Evolutionary conservation across 106 monocot genomes (phyloP).

Genomic region (Dioscorea zingiberensis): DNA sequence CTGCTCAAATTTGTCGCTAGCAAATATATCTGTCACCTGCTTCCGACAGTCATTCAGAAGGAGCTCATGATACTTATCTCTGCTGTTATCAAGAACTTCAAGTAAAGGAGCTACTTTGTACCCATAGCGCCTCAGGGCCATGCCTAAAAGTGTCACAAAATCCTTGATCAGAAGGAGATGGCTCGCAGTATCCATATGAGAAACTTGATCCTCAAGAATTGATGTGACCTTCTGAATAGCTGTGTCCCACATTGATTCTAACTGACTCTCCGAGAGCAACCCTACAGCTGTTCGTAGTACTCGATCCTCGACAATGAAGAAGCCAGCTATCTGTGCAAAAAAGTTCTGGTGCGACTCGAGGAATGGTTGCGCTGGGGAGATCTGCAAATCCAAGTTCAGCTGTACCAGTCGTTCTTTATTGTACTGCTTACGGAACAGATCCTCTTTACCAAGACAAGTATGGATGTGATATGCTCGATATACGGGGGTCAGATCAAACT

Average conservation of each 20-base stretch:
- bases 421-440: constrained; percentile 11
- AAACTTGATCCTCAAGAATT: constrained; percentile 13
- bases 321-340: constrained; percentile 16
- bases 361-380: constrained; percentile 7
- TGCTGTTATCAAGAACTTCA: constrained; percentile 14
- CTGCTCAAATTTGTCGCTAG: constrained; percentile 9
- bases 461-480: constrained; percentile 19
- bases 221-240: constrained; percentile 10
- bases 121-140: constrained; percentile 3
- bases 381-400: constrained; percentile 14
- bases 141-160: constrained; percentile 3
- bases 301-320: constrained; percentile 17
- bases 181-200: constrained; percentile 11
- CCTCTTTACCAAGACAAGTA: constrained; percentile 12
- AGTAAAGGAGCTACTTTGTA: constrained; percentile 5
- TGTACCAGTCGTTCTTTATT: constrained; percentile 13
- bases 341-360: constrained; percentile 14
- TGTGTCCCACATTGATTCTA: constrained; percentile 13
- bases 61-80: constrained; percentile 19
- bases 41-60: constrained; percentile 8
- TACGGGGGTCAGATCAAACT: constrained; percentile 9
- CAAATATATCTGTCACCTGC: constrained; percentile 2
- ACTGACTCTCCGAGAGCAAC: constrained; percentile 8
- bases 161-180: constrained; percentile 17
- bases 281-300: constrained; percentile 6